These are phyloP conservation scores for Phytopythium chamaehyphon DNA, from an alignment of 352 stramenopile species.

Conservation along the genomic window DNA sequence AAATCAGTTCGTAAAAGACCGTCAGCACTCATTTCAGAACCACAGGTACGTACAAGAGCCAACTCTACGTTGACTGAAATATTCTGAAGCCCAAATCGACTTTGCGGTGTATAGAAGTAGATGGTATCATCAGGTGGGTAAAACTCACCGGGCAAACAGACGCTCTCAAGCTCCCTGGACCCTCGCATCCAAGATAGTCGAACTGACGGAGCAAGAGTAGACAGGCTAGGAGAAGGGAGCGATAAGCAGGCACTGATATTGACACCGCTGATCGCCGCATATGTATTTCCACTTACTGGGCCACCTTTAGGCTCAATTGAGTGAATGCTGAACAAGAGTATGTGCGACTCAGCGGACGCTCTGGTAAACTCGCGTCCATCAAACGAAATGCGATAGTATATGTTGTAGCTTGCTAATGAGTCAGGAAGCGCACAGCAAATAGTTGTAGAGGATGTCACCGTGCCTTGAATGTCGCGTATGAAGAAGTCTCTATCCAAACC, in stretches of 20 bases:
- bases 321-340: conserved; percentile 57
- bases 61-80: conserved; percentile 57
- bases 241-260: conserved; percentile 59
- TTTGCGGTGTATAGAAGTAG: conserved; percentile 77
- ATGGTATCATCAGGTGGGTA: conserved; percentile 58
- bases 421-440: conserved; percentile 40
- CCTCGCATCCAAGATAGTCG: conserved; percentile 57
- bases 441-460: conserved; percentile 31
- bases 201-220: conserved; percentile 25
- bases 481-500: conserved; percentile 30
- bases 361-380: conserved; percentile 37
- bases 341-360: conserved; percentile 20
- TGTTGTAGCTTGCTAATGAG: conserved; percentile 47
- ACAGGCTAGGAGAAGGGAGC: conserved; percentile 1
- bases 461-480: conserved; percentile 33
- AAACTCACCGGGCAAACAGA: conserved; percentile 48
- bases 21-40: not conserved
- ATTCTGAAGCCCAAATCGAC: conserved; percentile 69
- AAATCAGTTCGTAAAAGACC: not conserved
- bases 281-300: conserved; percentile 68
- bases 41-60: too few species aligned
- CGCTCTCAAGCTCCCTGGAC: conserved; percentile 52
- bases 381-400: conserved; percentile 66
- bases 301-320: conserved; percentile 48
- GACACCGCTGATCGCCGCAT: conserved; percentile 49